Evolutionary conservation across 2,329 filamentous ascomycete genomes (phyloP), one percentile per base, ranked within the genome.

Genomic region (Fusarium beomiforme): DNA sequence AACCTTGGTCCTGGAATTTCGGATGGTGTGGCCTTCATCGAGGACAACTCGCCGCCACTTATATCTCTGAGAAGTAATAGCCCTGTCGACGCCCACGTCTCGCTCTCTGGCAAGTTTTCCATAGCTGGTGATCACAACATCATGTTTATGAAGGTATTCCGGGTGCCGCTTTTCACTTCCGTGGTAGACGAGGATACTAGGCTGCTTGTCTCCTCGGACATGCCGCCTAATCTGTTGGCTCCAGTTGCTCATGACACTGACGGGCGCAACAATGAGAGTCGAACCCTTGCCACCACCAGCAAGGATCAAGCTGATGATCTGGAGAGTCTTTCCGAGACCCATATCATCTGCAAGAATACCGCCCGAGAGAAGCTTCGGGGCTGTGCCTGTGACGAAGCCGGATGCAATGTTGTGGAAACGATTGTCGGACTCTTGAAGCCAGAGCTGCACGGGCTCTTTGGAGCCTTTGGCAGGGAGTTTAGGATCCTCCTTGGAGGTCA

Each of bases 201-300:
- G 88, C 3, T 84, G 81, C 59, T 88, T 82, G n/a, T 91, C 86
- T 8, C 85, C 79, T 39, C 89, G 86, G 47, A 95, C 87, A 76
- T 97, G 94, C 39, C 87, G 86, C 68, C 88, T 84, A 58, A 95
- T 92, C 79, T 97, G 94, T 58, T 91, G 89, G 73, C 89, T 89
- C 94, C 94, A 97, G 74, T 97, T 97, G 76, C 91, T 94, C 92
- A 97, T 95, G 23, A 97, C 93, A 55, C 91, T 91, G 9, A 97
- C 87, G 1, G 94, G 94, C 0, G 93, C 90, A 59, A 97, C 85
- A 57, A 97, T 95, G 24, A 97, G 85, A 0, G 93, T 97, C 3
- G 90, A 83, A 6, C 89, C 90, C 5, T 83, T 78, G 0, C 83
- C 82, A 9, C 83, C 82, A 9, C 85, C 85, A 7, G 84, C 84